Conservation (phyloP, 2,329 filamentous ascomycete species). For the Fusarium caatingaense region DNA sequence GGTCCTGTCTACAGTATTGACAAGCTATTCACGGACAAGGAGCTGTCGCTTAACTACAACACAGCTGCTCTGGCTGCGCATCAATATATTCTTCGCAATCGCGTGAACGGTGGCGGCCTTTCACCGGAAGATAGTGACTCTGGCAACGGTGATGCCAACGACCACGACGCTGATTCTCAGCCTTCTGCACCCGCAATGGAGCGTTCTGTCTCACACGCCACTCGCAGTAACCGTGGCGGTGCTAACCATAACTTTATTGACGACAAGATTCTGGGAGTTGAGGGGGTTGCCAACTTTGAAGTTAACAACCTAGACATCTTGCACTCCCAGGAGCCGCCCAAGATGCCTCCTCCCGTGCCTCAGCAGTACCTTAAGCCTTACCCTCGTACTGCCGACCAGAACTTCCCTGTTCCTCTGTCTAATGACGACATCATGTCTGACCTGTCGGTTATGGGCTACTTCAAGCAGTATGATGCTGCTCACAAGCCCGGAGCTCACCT, state of each 20-base stretch:
- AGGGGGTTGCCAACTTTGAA: constrained; percentile 70
- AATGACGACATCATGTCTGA: constrained; percentile 66
- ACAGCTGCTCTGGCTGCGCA: constrained; percentile 70
- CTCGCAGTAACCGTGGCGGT: constrained; percentile 68
- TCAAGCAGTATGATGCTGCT: constrained; percentile 65
- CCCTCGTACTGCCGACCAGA: constrained; percentile 64
- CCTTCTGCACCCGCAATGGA: constrained; percentile 69
- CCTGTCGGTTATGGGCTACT: constrained; percentile 67
- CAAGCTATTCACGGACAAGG: constrained; percentile 77
- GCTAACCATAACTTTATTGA: constrained; percentile 67
- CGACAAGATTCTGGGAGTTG: constrained; percentile 68
- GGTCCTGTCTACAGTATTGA: constrained; percentile 74
- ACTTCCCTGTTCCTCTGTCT: constrained; percentile 64
- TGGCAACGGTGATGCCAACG: constrained; percentile 62
- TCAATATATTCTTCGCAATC: constrained; percentile 70
- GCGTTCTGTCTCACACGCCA: constrained; percentile 71
- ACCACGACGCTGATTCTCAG: constrained; percentile 60
- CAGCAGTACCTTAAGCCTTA: constrained; percentile 70
- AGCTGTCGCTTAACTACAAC: constrained; percentile 74
- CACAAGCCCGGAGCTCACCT: constrained; percentile 67
- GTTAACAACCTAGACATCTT: constrained; percentile 68
- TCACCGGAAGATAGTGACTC: constrained; percentile 66
- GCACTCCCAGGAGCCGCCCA: constrained; percentile 65
- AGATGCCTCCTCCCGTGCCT: constrained; percentile 67
- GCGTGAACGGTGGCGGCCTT: constrained; percentile 61